phyloP scores from a whole-genome alignment of 345 rosid genomes.

The Corchorus capsularis region DNA sequence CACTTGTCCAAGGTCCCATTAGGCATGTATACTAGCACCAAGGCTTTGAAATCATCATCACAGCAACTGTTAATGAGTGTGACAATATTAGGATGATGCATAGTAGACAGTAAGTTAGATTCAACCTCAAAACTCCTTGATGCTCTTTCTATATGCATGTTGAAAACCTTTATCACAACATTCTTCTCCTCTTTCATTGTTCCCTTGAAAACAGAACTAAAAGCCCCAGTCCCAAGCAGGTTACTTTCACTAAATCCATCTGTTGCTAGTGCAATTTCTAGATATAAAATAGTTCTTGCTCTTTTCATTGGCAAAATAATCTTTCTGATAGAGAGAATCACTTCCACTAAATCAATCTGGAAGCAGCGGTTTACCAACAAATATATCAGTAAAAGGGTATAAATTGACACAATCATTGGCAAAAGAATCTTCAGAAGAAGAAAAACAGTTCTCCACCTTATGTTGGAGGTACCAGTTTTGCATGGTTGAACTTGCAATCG shows the following conservation, averaged over 20 bases:
- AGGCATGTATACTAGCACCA: constrained; percentile 25
- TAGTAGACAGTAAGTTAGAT: not conserved
- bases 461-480: not conserved
- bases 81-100: constrained; percentile 22
- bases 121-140: constrained; percentile 10
- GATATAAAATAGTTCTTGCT: constrained; percentile 19
- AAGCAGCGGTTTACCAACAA: not conserved
- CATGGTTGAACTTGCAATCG: constrained; percentile 21
- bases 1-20: constrained; percentile 26
- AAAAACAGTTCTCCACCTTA: not conserved
- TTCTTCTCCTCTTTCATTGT: constrained; percentile 21
- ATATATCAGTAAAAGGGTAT: not conserved
- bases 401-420: not conserved
- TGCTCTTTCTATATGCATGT: constrained; percentile 14
- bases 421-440: not conserved
- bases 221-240: constrained; percentile 29
- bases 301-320: too few species aligned
- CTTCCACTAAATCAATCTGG: too few species aligned
- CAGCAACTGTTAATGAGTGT: constrained; percentile 20
- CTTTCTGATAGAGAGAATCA: not conserved
- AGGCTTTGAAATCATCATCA: constrained; percentile 17
- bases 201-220: constrained; percentile 21
- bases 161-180: constrained; percentile 25
- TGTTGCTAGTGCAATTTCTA: constrained; percentile 27
- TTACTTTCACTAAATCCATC: constrained; percentile 27